These are phyloP conservation scores for Blastobotrys mokoenaii DNA, from an alignment of 805 yeast genomes.

Conservation along the genomic window DNA sequence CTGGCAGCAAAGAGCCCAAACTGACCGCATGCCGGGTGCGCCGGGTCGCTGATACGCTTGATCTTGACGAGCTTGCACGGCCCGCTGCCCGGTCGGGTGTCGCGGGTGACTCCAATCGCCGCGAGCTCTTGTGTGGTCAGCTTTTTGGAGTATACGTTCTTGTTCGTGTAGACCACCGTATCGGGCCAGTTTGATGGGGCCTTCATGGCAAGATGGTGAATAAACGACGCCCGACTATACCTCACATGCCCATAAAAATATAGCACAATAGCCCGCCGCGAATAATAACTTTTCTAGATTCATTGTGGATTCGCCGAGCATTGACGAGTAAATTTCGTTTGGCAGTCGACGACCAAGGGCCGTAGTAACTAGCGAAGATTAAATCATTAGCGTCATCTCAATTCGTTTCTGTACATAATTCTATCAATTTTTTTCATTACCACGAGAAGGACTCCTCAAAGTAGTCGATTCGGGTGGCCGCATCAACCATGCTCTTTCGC, in stretches of 20 bases:
- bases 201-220: not conserved
- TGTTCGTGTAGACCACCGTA: conserved; percentile 7
- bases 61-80: conserved; percentile 12
- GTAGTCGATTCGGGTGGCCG: conserved; percentile 45
- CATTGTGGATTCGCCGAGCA: too few relatives aligned
- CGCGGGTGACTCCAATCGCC: conserved; percentile 7
- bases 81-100: conserved; percentile 2
- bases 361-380: too few relatives aligned
- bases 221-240: too few relatives aligned
- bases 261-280: too few relatives aligned
- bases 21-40: conserved; percentile 19
- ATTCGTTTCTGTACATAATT: too few relatives aligned
- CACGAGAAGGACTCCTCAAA: conserved; percentile 63
- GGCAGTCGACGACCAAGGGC: too few relatives aligned
- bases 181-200: conserved; percentile 18
- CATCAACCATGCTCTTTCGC: conserved; percentile 31
- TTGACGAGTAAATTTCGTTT: too few relatives aligned
- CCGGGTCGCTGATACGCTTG: conserved; percentile 12
- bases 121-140: conserved; percentile 9
- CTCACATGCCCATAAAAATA: too few relatives aligned
- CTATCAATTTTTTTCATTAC: conserved; percentile 26
- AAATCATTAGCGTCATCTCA: too few relatives aligned
- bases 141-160: conserved; percentile 13
- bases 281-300: too few relatives aligned
- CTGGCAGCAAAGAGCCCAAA: conserved; percentile 17